A percentile compares a stretch with the other conserved stretches of the same genome.
These are phyloP conservation scores for Gyromitra esculenta DNA, from an alignment of 2,329 filamentous ascomycete species.

Conservation along the genomic window DNA sequence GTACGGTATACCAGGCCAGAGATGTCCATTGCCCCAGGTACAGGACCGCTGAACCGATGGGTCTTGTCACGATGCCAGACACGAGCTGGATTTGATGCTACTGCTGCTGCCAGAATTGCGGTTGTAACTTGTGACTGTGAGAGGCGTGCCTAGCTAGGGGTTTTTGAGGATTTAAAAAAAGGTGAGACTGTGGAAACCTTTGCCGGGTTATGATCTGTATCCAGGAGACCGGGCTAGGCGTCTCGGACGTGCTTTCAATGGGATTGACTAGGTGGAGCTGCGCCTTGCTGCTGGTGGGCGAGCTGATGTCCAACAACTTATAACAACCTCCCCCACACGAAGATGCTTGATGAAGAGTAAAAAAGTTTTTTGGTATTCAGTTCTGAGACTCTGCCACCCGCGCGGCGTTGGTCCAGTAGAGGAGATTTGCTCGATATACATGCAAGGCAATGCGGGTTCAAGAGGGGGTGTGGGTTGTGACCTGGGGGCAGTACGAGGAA, in stretches of 20 bases:
- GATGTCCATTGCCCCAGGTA: slow-evolving; percentile 56
- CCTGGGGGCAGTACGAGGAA: slow-evolving; percentile 46
- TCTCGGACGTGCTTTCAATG: slow-evolving; percentile 53
- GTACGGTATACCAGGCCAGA: slow-evolving; percentile 56
- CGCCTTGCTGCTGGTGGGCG: slow-evolving; percentile 52
- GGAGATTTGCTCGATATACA: slow-evolving; percentile 47
- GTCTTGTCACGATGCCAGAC: slow-evolving; percentile 56
- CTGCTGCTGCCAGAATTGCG: slow-evolving; percentile 57
- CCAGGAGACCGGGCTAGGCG: slow-evolving; percentile 52
- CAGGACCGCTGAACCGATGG: slow-evolving; percentile 52
- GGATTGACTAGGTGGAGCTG: slow-evolving; percentile 51
- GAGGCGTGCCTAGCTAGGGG: slow-evolving; percentile 50
- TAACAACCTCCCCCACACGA: slow-evolving; percentile 53
- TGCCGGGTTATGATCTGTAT: slow-evolving; percentile 53
- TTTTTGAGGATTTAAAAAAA: slow-evolving; percentile 51
- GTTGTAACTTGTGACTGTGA: slow-evolving; percentile 53
- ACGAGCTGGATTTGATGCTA: slow-evolving; percentile 55
- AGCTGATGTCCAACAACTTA: slow-evolving; percentile 51
- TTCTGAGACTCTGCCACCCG: slow-evolving; percentile 51
- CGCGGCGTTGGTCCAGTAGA: slow-evolving; percentile 47
- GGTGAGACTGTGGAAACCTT: slow-evolving; percentile 53
- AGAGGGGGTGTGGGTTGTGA: slow-evolving; percentile 51
- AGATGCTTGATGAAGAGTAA: slow-evolving; percentile 45
- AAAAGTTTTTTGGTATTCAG: slow-evolving; percentile 40
- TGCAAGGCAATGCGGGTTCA: slow-evolving; percentile 50